Conservation (phyloP, 2,329 filamentous ascomycete genomes). For the Lasiodiplodia gonubiensis region DNA sequence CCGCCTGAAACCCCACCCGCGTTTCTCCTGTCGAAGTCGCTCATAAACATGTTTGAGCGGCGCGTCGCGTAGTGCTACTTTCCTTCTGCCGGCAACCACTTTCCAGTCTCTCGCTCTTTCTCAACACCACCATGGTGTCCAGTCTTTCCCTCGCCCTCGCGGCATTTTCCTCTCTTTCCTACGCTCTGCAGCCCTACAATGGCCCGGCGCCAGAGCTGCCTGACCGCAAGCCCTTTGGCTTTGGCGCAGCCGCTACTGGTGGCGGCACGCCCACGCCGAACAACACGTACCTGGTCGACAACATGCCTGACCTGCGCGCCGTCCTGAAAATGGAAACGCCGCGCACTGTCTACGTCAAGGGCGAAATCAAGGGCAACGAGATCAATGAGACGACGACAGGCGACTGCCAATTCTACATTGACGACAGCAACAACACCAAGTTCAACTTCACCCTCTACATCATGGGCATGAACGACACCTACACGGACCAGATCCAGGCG, state of each 20-base stretch:
- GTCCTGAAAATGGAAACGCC: conserved; percentile 21
- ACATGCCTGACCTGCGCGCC: conserved; percentile 22
- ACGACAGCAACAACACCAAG: conserved; percentile 13
- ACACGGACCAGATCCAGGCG: neutral
- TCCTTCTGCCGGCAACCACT: neutral
- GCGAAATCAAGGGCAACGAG: conserved; percentile 21
- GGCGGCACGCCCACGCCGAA: conserved; percentile 13
- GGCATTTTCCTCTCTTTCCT: conserved; percentile 2
- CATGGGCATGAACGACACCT: conserved; percentile 12
- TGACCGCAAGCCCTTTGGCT: conserved; percentile 16
- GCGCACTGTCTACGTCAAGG: conserved; percentile 23
- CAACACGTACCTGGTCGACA: conserved; percentile 22
- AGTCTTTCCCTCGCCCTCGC: conserved; percentile 2
- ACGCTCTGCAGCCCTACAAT: conserved; percentile 13
- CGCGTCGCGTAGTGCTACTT: neutral
- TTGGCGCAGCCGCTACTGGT: conserved; percentile 18
- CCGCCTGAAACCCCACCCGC: neutral
- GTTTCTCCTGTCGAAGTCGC: neutral
- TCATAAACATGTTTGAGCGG: neutral
- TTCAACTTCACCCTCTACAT: conserved; percentile 21
- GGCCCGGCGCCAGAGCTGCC: conserved; percentile 13
- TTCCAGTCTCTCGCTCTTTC: neutral
- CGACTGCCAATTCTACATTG: conserved; percentile 20
- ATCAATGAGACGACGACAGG: conserved; percentile 10
- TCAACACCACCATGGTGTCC: conserved; percentile 4